phyloP scores from a whole-genome alignment of 352 stramenopile species.

The Globisporangium ultimum region DNA sequence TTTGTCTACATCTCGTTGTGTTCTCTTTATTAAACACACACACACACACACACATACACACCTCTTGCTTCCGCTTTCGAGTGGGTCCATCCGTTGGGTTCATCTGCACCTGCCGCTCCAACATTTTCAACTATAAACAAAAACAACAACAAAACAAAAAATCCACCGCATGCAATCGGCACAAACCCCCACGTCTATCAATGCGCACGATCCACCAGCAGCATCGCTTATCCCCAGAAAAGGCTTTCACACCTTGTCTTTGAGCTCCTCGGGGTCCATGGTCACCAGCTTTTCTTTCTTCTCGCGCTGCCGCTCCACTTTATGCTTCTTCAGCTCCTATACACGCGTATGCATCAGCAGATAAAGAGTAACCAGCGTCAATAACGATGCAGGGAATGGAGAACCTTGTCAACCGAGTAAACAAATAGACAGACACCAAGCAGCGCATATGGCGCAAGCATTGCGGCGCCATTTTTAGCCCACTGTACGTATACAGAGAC shows the following conservation, averaged over 20 bases:
- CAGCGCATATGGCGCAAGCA: too few species aligned
- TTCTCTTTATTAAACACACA: too few species aligned
- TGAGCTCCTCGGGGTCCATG: conserved; percentile 57
- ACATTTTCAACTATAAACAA: conserved; percentile 39
- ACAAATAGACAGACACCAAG: too few species aligned
- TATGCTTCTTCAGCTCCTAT: conserved; percentile 76
- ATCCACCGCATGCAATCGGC: neutral
- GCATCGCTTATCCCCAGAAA: neutral
- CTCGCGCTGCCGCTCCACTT: conserved; percentile 48
- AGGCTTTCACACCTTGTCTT: conserved; percentile 24
- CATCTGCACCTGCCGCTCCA: conserved; percentile 54
- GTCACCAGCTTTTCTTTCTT: conserved; percentile 56
- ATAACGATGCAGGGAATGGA: too few species aligned
- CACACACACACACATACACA: too few species aligned
- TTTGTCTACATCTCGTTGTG: neutral
- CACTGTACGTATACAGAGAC: neutral
- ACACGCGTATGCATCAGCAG: neutral
- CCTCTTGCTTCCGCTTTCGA: conserved; percentile 72
- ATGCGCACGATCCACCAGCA: too few species aligned
- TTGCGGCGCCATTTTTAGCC: too few species aligned
- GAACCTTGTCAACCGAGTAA: too few species aligned
- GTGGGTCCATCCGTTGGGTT: conserved; percentile 67
- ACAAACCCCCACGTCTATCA: neutral
- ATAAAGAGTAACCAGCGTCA: too few species aligned
- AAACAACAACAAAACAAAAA: neutral